phyloP scores from a whole-genome alignment of 306 rosid species.

The Corylus heterophylla region DNA sequence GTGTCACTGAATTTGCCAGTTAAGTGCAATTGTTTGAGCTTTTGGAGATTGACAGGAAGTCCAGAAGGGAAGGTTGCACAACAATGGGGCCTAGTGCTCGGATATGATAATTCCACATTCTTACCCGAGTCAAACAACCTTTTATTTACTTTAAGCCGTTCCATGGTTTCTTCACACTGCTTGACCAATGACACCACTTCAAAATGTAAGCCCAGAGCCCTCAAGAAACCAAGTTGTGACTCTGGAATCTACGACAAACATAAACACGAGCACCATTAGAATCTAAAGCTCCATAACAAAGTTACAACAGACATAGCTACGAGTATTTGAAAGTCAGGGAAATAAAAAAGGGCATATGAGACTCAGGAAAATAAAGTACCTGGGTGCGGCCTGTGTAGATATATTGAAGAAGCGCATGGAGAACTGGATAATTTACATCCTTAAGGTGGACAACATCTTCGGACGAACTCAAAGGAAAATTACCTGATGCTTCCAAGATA shows the following conservation, averaged over 20 bases:
- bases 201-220: slow-evolving; percentile 67
- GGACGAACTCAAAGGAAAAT: slow-evolving; percentile 49
- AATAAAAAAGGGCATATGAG: not conserved
- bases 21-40: slow-evolving; percentile 56
- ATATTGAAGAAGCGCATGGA: slow-evolving; percentile 78
- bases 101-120: slow-evolving; percentile 63
- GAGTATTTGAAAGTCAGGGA: not conserved
- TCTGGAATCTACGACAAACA: slow-evolving; percentile 58
- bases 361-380: slow-evolving; percentile 36
- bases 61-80: slow-evolving; percentile 60
- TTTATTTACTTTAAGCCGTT: slow-evolving; percentile 53
- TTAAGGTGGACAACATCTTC: slow-evolving; percentile 55
- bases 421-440: slow-evolving; percentile 50
- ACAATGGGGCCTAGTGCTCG: slow-evolving; percentile 56
- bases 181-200: slow-evolving; percentile 74
- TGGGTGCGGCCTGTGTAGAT: slow-evolving; percentile 82
- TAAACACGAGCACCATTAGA: slow-evolving; percentile 25
- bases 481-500: slow-evolving; percentile 72
- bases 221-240: slow-evolving; percentile 66
- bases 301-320: not conserved
- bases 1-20: slow-evolving; percentile 76
- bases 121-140: slow-evolving; percentile 50
- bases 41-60: slow-evolving; percentile 54
- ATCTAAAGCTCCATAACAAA: not conserved
- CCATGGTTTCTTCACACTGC: slow-evolving; percentile 74